Percentiles rank a stretch among this genome's conserved stretches.
Conservation (phyloP, 75 land plant species). For the Pseudotsuga menziesii region DNA sequence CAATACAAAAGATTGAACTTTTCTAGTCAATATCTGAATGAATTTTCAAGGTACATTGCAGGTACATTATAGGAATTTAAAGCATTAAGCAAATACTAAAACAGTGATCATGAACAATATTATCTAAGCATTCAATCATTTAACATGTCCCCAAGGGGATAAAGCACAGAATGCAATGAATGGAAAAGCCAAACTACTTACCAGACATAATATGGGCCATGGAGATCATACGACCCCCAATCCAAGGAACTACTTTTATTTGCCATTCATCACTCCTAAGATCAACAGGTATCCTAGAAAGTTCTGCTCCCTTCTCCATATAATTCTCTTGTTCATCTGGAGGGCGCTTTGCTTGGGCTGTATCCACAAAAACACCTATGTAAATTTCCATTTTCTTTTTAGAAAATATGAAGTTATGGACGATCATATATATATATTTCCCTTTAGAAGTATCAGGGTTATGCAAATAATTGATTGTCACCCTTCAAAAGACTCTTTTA, state of each 20-base stretch:
- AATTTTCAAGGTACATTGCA: no score
- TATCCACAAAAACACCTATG: not conserved
- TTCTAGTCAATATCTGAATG: no score
- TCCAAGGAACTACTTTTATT: conserved; percentile 88
- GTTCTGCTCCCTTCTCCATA: conserved; percentile 56
- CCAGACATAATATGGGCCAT: conserved; percentile 81
- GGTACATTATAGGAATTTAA: no score
- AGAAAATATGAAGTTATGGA: no score
- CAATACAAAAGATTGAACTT: no score
- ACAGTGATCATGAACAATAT: no score
- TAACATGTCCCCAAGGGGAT: no score
- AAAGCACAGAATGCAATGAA: no score
- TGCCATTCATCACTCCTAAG: conserved; percentile 57
- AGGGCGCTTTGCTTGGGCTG: conserved; percentile 45
- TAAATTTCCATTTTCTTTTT: not conserved
- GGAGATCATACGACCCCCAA: conserved; percentile 93
- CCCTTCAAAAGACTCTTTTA: not conserved
- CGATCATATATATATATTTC: not conserved
- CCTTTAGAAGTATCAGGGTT: not conserved
- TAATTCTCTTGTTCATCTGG: conserved; percentile 44
- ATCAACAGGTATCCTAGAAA: conserved; percentile 56
- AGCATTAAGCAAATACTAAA: no score
- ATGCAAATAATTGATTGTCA: not conserved
- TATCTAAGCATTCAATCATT: no score
- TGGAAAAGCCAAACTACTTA: conserved; percentile 9